These are phyloP conservation scores for Sporothrix dimorphospora DNA, from an alignment of 2,329 filamentous ascomycete genomes.

Conservation along the genomic window DNA sequence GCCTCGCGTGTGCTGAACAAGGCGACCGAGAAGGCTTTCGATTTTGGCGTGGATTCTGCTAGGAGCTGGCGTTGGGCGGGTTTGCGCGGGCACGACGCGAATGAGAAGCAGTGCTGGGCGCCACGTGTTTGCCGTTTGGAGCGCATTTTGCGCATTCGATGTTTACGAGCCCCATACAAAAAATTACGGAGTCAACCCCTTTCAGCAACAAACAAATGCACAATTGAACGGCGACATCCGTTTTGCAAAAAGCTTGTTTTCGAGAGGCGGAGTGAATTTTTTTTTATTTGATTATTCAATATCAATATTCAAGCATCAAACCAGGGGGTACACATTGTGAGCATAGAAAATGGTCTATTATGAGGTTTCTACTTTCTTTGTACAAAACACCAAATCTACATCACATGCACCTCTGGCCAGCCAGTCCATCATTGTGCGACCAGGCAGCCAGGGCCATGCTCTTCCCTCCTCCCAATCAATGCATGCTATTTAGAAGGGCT, in stretches of 20 bases:
- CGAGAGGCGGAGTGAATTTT: neutral
- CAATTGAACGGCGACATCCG: neutral
- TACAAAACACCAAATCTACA: constrained; percentile 22
- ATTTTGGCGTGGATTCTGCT: neutral
- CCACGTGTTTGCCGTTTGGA: constrained; percentile 26
- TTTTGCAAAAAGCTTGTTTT: neutral
- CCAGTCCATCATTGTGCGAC: neutral
- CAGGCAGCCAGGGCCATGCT: neutral
- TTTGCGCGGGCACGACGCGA: constrained; percentile 19
- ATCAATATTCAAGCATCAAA: neutral
- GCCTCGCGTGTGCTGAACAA: neutral
- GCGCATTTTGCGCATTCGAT: too few species aligned
- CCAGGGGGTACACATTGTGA: neutral
- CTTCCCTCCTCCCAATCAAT: neutral
- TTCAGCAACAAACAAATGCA: neutral
- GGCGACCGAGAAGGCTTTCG: neutral
- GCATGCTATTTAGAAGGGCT: constrained; percentile 21
- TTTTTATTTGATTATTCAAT: neutral
- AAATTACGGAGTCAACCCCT: neutral
- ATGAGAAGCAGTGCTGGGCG: constrained; percentile 12
- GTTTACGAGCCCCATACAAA: constrained; percentile 7
- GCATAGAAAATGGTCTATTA: constrained; percentile 23
- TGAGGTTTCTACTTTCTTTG: constrained; percentile 22
- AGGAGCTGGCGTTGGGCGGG: neutral
- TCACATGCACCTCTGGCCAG: neutral